These are phyloP conservation scores for Cryomyces minteri DNA, from an alignment of 495 filamentous ascomycete species.

Conservation along the genomic window DNA sequence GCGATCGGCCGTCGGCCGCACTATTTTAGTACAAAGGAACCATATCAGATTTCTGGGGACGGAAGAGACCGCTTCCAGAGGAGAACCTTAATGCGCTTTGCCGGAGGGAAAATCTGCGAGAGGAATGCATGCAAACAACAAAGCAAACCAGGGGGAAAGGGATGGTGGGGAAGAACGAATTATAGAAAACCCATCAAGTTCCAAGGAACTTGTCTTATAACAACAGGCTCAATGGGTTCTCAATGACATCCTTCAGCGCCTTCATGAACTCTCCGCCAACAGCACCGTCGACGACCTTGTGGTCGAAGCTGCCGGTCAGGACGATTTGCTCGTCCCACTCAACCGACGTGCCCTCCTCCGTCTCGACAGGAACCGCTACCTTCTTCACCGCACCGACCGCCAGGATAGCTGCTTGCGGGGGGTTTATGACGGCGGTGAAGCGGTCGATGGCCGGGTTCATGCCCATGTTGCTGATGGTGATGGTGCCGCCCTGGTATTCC, in stretches of 20 bases:
- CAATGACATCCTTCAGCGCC: conserved; percentile 92
- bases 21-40: no score
- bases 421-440: conserved; percentile 99
- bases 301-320: conserved; percentile 89
- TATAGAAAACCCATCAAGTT: no score
- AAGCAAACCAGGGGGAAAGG: no score
- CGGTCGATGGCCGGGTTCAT: conserved; percentile 94
- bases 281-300: conserved; percentile 85
- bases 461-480: conserved; percentile 99
- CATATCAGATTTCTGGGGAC: no score
- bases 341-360: conserved; percentile 55
- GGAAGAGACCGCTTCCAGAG: no score
- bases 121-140: no score
- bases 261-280: conserved; percentile 94
- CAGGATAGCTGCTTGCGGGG: conserved; percentile 88
- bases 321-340: conserved; percentile 97
- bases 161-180: no score
- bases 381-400: conserved; percentile 90
- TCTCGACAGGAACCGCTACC: conserved; percentile 77
- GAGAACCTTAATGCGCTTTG: no score
- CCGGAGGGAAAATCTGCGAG: no score
- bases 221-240: conserved; percentile 89
- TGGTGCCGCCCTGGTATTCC: conserved; percentile 97
- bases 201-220: conserved; percentile 31
- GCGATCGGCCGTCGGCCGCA: no score